Evolutionary conservation across 495 filamentous ascomycete species (phyloP).

Genomic region (Corynascus novoguineensis): DNA sequence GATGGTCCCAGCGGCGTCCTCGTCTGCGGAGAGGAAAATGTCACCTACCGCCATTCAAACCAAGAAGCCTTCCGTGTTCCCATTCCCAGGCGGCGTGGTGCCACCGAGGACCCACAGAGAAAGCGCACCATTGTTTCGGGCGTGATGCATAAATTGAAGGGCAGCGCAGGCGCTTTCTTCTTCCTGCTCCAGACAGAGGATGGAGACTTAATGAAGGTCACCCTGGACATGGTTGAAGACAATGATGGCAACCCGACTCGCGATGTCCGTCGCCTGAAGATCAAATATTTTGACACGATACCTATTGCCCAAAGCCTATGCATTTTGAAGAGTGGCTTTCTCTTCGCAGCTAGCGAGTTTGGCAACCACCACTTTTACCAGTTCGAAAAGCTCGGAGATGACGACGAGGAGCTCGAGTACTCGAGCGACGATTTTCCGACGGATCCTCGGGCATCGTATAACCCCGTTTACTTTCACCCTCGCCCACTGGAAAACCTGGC

Average conservation of each 20-base stretch:
- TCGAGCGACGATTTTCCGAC: constrained; percentile 75
- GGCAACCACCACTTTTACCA: constrained; percentile 96
- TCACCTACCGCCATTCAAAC: constrained; percentile 92
- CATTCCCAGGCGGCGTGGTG: constrained; percentile 77
- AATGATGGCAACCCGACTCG: constrained; percentile 69
- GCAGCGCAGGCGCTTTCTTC: constrained; percentile 79
- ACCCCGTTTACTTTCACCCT: constrained; percentile 78
- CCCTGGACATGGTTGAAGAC: constrained; percentile 83
- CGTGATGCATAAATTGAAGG: constrained; percentile 93
- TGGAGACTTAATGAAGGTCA: constrained; percentile 95
- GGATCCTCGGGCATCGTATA: constrained; percentile 61
- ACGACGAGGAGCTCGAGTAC: constrained; percentile 82
- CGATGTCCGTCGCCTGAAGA: constrained; percentile 75
- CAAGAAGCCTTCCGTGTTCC: constrained; percentile 83
- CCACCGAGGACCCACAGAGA: constrained; percentile 85
- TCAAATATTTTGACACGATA: constrained; percentile 98
- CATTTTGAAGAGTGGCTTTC: constrained; percentile 92
- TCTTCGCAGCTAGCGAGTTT: constrained; percentile 87
- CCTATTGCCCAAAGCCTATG: constrained; percentile 79
- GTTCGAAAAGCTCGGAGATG: constrained; percentile 96
- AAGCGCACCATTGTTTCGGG: constrained; percentile 82
- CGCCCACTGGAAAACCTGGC: constrained; percentile 74
- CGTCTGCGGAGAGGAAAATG: constrained; percentile 88
- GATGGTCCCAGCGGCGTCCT: constrained; percentile 93
- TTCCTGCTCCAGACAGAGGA: constrained; percentile 94